phyloP scores from a whole-genome alignment of 1,284 basidiomycete species.

The Crucibulum parvulum region DNA sequence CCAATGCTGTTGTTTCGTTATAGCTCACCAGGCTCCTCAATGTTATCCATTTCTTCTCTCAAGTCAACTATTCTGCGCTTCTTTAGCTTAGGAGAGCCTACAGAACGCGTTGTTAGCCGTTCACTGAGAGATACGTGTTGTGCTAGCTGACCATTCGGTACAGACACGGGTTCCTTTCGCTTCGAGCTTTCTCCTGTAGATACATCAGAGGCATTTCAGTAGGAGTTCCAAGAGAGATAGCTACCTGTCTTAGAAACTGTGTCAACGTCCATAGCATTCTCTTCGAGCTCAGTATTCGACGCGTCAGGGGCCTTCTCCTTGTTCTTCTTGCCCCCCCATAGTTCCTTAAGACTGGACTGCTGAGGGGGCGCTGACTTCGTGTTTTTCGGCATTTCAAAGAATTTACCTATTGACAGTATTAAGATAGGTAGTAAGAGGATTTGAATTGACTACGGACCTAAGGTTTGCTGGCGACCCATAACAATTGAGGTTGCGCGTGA shows the following conservation, averaged over 20 bases:
- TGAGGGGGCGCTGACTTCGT: slow-evolving; percentile 68
- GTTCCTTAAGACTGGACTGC: slow-evolving; percentile 73
- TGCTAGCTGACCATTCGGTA: not conserved
- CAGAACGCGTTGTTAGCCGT: not conserved
- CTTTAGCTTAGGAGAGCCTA: slow-evolving; percentile 48
- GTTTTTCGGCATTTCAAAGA: slow-evolving; percentile 74
- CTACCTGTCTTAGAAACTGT: slow-evolving; percentile 22
- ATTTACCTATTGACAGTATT: slow-evolving; percentile 44
- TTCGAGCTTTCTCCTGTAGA: slow-evolving; percentile 43
- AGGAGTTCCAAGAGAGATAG: not conserved
- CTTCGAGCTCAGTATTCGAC: slow-evolving; percentile 27
- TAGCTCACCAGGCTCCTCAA: not conserved
- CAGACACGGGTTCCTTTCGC: slow-evolving; percentile 41
- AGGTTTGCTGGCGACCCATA: slow-evolving; percentile 77
- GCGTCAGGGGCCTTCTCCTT: slow-evolving; percentile 12
- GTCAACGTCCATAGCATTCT: slow-evolving; percentile 40
- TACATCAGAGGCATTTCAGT: slow-evolving; percentile 2
- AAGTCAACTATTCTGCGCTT: slow-evolving; percentile 69
- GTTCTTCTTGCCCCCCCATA: slow-evolving; percentile 68
- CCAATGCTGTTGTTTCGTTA: too few relatives aligned
- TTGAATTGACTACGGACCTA: slow-evolving; percentile 50
- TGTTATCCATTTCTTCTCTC: slow-evolving; percentile 64
- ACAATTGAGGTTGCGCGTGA: slow-evolving; percentile 28
- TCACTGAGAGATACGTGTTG: too few relatives aligned
- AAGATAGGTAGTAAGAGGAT: not conserved